These are phyloP conservation scores for Pezicula neosporulosa DNA, from an alignment of 2,329 filamentous ascomycete genomes.

Conservation along the genomic window DNA sequence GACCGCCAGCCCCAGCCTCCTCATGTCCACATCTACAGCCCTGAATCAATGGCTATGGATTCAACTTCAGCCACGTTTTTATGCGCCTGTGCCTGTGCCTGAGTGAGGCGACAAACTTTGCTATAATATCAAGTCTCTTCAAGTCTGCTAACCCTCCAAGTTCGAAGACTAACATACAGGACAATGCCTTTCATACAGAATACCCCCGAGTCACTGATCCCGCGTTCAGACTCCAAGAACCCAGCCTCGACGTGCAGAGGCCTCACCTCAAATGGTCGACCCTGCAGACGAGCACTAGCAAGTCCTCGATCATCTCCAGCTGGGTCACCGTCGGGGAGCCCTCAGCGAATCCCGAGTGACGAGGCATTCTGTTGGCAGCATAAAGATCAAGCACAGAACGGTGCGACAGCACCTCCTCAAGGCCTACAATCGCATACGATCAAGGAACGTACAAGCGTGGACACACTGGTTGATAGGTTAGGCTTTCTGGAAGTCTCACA, in stretches of 20 bases:
- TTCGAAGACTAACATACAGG: background rate
- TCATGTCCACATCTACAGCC: background rate
- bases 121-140: background rate
- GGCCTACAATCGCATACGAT: conserved; percentile 44
- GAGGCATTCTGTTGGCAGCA: conserved; percentile 86
- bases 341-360: conserved; percentile 18
- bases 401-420: conserved; percentile 35
- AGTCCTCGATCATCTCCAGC: conserved; percentile 26
- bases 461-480: conserved; percentile 78
- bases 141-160: background rate
- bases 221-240: conserved; percentile 80
- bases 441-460: conserved; percentile 71
- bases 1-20: too few species aligned
- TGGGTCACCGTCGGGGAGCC: conserved; percentile 22
- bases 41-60: background rate
- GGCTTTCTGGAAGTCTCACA: conserved; percentile 66
- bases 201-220: conserved; percentile 78
- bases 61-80: background rate
- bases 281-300: conserved; percentile 72
- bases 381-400: conserved; percentile 67
- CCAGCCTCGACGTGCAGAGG: conserved; percentile 83
- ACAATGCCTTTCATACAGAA: conserved; percentile 63
- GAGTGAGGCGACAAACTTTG: background rate
- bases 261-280: conserved; percentile 75
- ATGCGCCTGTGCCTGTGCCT: background rate